Conservation (phyloP, 768 basidiomycete species). For the Mycena vulgaris region DNA sequence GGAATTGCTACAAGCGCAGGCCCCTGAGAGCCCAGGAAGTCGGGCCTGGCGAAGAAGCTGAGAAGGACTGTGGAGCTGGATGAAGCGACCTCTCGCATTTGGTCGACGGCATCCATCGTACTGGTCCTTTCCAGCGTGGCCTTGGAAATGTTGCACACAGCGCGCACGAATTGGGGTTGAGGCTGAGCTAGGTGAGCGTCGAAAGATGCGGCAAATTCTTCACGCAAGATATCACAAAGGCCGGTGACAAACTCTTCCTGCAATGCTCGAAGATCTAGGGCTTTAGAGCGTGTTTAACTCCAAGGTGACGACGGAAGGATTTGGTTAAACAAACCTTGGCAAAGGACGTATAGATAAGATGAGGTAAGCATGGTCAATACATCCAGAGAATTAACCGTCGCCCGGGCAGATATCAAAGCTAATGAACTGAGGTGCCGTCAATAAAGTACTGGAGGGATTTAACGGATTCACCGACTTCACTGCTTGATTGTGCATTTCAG, state of each 20-base stretch:
- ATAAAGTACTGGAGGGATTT: too few species aligned
- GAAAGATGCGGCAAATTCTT: slow-evolving; percentile 65
- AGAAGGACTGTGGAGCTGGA: slow-evolving; percentile 67
- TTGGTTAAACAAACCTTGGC: slow-evolving; percentile 65
- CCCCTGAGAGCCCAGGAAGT: slow-evolving; percentile 51
- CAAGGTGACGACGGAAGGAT: background rate
- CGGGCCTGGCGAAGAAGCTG: slow-evolving; percentile 59
- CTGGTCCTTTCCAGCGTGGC: slow-evolving; percentile 76
- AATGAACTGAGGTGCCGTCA: slow-evolving; percentile 22
- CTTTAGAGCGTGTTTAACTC: slow-evolving; percentile 49
- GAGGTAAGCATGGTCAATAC: slow-evolving; percentile 82
- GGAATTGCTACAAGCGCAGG: slow-evolving; percentile 59
- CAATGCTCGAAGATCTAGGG: slow-evolving; percentile 84
- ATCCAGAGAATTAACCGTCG: slow-evolving; percentile 84
- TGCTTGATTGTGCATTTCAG: slow-evolving; percentile 90
- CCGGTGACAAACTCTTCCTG: slow-evolving; percentile 71
- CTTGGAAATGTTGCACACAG: slow-evolving; percentile 60
- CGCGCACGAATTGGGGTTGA: slow-evolving; percentile 51
- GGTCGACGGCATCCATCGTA: slow-evolving; percentile 77
- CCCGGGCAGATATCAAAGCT: slow-evolving; percentile 77
- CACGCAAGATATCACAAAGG: slow-evolving; percentile 62
- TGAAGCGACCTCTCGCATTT: slow-evolving; percentile 76
- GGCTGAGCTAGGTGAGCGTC: slow-evolving; percentile 50
- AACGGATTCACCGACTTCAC: slow-evolving; percentile 70
- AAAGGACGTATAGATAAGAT: slow-evolving; percentile 79